Percentiles rank a stretch among this genome's conserved stretches.
phyloP scores from a whole-genome alignment of 106 monocot genomes.

The Dendrobium catenatum region DNA sequence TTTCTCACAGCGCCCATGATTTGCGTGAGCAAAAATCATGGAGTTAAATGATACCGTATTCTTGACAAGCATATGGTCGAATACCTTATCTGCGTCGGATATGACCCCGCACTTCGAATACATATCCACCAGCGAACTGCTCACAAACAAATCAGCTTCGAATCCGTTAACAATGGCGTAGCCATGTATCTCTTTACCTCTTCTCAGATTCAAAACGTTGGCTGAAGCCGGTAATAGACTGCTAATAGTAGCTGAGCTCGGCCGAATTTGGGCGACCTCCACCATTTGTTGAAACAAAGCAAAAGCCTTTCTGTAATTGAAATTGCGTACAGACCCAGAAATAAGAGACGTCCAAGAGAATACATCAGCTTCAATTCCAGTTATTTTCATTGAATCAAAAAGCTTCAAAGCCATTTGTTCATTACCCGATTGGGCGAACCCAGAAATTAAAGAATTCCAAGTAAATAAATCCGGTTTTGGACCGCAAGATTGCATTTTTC shows the following conservation, averaged over 20 bases:
- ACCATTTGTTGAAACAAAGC: slow-evolving; percentile 39
- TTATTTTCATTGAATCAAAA: slow-evolving; percentile 19
- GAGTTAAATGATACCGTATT: slow-evolving; percentile 43
- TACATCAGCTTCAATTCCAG: slow-evolving; percentile 40
- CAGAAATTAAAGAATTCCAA: slow-evolving; percentile 51
- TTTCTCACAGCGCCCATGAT: slow-evolving; percentile 34
- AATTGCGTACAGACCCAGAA: slow-evolving; percentile 30
- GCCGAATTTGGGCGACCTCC: slow-evolving; percentile 12
- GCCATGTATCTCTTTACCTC: slow-evolving; percentile 41
- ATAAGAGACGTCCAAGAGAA: slow-evolving; percentile 57
- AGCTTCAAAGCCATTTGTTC: slow-evolving; percentile 22
- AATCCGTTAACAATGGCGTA: slow-evolving; percentile 25
- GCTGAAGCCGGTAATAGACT: slow-evolving; percentile 47
- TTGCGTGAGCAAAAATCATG: slow-evolving; percentile 49
- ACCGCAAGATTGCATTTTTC: slow-evolving; percentile 22
- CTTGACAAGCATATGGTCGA: slow-evolving; percentile 25
- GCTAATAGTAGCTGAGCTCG: slow-evolving; percentile 44
- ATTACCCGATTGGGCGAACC: slow-evolving; percentile 31
- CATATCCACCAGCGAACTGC: slow-evolving; percentile 52
- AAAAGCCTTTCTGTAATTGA: slow-evolving; percentile 29
- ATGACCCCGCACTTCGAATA: slow-evolving; percentile 53
- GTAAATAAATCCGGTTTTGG: slow-evolving; percentile 32
- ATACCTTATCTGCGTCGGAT: slow-evolving; percentile 28
- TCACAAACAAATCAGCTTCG: slow-evolving; percentile 25
- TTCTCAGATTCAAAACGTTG: slow-evolving; percentile 26